Conservation (phyloP, 257 asterid genomes). For the Agastache rugosa region DNA sequence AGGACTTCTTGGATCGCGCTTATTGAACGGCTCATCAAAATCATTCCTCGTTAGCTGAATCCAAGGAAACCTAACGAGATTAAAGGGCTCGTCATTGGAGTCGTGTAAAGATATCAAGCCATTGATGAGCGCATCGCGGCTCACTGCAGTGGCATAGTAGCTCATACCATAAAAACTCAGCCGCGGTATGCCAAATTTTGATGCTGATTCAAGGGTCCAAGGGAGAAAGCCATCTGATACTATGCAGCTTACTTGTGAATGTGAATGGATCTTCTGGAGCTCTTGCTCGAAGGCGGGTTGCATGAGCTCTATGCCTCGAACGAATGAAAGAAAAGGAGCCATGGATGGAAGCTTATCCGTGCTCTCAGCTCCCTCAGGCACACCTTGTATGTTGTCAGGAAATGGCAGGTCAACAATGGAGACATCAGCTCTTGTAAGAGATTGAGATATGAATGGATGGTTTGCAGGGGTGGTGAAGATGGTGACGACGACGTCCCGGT, state of each 20-base stretch:
- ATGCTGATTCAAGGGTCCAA: slow-evolving; percentile 68
- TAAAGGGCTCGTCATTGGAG: slow-evolving; percentile 49
- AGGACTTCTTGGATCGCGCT: slow-evolving; percentile 43
- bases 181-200: slow-evolving; percentile 53
- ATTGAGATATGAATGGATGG: slow-evolving; percentile 54
- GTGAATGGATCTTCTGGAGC: slow-evolving; percentile 32
- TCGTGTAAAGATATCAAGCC: slow-evolving; percentile 38
- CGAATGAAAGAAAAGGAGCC: slow-evolving; percentile 56
- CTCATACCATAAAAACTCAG: slow-evolving; percentile 57
- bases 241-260: slow-evolving; percentile 45
- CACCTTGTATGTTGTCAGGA: slow-evolving; percentile 52
- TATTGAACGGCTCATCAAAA: slow-evolving; percentile 41
- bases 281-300: slow-evolving; percentile 59
- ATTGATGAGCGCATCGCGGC: background rate
- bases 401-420: slow-evolving; percentile 58
- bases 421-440: slow-evolving; percentile 33
- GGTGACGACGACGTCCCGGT: slow-evolving; percentile 49
- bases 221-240: slow-evolving; percentile 70
- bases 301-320: slow-evolving; percentile 46
- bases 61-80: slow-evolving; percentile 52
- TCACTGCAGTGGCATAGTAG: slow-evolving; percentile 30
- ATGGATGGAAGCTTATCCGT: slow-evolving; percentile 71
- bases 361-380: slow-evolving; percentile 63
- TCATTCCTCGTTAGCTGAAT: slow-evolving; percentile 58
- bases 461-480: slow-evolving; percentile 73